A percentile compares a stretch with the other conserved stretches of the same genome.
Conservation (phyloP, 345 rosid genomes). For the Hibiscus mutabilis region DNA sequence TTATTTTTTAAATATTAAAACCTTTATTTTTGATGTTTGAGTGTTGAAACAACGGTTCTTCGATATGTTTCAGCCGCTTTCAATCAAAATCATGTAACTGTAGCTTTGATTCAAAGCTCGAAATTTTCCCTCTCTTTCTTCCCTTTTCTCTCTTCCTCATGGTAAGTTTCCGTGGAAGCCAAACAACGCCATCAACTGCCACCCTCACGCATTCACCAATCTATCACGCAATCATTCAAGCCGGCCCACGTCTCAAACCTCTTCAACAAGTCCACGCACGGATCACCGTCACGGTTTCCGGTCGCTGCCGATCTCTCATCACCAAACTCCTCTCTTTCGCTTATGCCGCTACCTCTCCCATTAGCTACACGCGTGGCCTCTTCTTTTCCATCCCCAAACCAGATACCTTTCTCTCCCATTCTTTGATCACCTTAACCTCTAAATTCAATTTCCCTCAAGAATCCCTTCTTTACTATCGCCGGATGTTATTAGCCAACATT, state of each 20-base stretch:
- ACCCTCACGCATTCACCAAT: slow-evolving; percentile 39
- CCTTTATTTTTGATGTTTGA: no score
- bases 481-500: slow-evolving; percentile 39
- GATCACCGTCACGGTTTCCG: slow-evolving; percentile 46
- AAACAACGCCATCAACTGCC: slow-evolving; percentile 4
- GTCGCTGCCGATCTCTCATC: slow-evolving; percentile 53
- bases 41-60: no score
- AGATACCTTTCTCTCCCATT: slow-evolving; percentile 64
- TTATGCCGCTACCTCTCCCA: slow-evolving; percentile 43
- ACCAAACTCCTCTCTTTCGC: slow-evolving; percentile 70
- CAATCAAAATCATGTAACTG: no score
- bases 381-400: slow-evolving; percentile 51
- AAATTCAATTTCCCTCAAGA: slow-evolving; percentile 34
- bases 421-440: slow-evolving; percentile 54
- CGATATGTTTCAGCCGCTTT: no score
- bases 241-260: slow-evolving; percentile 55
- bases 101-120: no score
- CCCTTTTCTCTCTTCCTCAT: slow-evolving; percentile 12
- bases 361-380: slow-evolving; percentile 39
- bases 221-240: slow-evolving; percentile 46
- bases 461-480: slow-evolving; percentile 49
- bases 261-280: slow-evolving; percentile 64
- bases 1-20: no score
- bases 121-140: not conserved
- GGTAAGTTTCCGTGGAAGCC: slow-evolving; percentile 36